Evolutionary conservation across 345 rosid species (phyloP).

Genomic region (Acer saccharum): DNA sequence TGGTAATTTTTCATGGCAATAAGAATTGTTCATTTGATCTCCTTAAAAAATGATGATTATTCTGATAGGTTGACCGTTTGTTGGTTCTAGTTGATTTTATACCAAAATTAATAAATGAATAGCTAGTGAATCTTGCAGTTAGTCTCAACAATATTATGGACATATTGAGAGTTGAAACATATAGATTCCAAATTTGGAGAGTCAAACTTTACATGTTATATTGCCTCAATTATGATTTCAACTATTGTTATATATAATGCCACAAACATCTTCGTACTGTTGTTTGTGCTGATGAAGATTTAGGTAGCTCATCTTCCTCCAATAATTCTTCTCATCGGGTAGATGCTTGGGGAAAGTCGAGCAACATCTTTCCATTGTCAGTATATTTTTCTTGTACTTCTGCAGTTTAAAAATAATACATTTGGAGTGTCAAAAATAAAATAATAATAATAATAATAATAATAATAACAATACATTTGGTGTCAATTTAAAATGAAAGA

Average conservation of each 20-base stretch:
- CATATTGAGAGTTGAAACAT: background rate
- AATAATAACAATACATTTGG: background rate
- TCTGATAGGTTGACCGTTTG: background rate
- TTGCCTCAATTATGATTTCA: constrained; percentile 1
- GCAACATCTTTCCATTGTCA: constrained; percentile 5
- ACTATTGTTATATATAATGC: background rate
- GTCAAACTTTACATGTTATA: constrained; percentile 7
- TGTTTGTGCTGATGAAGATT: constrained; percentile 3
- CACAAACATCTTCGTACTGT: constrained; percentile 7
- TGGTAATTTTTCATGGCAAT: background rate
- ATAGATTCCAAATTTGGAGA: background rate
- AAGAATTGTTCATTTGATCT: background rate
- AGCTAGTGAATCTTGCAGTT: background rate
- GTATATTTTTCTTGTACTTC: constrained; percentile 11
- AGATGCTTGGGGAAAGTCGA: background rate
- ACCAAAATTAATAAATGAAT: background rate
- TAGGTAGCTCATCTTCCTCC: constrained; percentile 2
- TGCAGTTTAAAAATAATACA: constrained; percentile 15
- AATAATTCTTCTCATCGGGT: background rate
- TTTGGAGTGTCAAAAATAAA: background rate
- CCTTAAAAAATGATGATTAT: background rate
- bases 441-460: too few relatives aligned
- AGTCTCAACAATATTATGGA: background rate
- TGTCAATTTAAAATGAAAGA: constrained; percentile 6
- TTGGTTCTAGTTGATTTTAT: background rate